Percentiles rank a stretch among this genome's conserved stretches.
Evolutionary conservation across 768 basidiomycete species (phyloP).

Genomic region (Ramaria sp.): DNA sequence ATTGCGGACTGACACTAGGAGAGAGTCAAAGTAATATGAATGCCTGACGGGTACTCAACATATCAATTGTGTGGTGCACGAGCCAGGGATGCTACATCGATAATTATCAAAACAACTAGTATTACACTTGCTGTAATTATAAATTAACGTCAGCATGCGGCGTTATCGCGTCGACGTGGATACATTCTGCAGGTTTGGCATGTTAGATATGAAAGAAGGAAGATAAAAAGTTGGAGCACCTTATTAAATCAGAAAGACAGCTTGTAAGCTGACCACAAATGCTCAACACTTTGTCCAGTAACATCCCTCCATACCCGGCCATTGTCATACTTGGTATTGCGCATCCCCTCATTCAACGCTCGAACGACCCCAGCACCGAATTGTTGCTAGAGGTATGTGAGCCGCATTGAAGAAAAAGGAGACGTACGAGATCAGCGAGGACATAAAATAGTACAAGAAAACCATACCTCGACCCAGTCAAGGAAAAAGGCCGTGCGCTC

Average conservation of each 20-base stretch:
- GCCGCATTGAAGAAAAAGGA: neutral
- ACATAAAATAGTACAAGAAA: neutral
- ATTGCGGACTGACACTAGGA: too few species aligned
- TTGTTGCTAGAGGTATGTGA: conserved; percentile 27
- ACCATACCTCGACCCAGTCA: conserved; percentile 35
- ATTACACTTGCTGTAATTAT: too few species aligned
- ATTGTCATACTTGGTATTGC: conserved; percentile 37
- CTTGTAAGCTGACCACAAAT: conserved; percentile 49
- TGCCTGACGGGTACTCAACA: too few species aligned
- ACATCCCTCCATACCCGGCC: conserved; percentile 37
- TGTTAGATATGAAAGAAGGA: too few species aligned
- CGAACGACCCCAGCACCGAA: conserved; percentile 44
- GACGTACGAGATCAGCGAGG: neutral
- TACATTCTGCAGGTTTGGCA: too few species aligned
- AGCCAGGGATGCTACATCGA: too few species aligned
- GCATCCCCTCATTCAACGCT: conserved; percentile 47
- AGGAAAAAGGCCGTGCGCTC: conserved; percentile 66
- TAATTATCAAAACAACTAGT: too few species aligned
- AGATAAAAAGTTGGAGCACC: too few species aligned
- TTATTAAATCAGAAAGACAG: neutral
- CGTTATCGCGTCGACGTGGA: too few species aligned
- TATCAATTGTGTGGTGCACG: too few species aligned
- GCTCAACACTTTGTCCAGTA: conserved; percentile 39
- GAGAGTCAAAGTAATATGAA: too few species aligned
- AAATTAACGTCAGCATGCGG: too few species aligned